Percentiles rank a stretch among this genome's conserved stretches.
Evolutionary conservation across 179 eudicot genomes (phyloP).

Genomic region (Silene coronaria): DNA sequence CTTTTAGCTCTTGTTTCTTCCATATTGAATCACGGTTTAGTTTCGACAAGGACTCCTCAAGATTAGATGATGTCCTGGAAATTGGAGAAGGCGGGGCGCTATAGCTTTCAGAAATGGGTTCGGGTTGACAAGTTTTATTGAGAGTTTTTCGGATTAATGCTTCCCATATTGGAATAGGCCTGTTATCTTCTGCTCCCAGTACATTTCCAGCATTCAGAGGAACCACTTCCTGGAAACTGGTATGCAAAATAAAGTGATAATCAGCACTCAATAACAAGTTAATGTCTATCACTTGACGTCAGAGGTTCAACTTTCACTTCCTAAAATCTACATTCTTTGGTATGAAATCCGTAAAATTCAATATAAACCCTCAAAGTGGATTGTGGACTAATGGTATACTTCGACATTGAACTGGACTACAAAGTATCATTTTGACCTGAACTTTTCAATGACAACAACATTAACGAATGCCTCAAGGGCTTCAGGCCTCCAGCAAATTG

Average conservation of each 20-base stretch:
- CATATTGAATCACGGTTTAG: conserved; percentile 11
- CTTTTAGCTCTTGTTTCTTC: conserved; percentile 24
- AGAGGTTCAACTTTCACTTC: too few species aligned
- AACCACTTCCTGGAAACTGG: conserved; percentile 94
- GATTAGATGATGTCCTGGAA: conserved; percentile 41
- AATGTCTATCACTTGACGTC: too few species aligned
- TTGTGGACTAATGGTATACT: too few species aligned
- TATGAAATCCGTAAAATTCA: too few species aligned
- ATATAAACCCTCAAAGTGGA: too few species aligned
- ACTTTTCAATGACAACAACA: too few species aligned
- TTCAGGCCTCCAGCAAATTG: too few species aligned
- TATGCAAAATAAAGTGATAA: not conserved
- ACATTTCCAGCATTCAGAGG: conserved; percentile 89
- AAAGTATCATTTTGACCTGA: too few species aligned
- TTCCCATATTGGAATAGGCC: conserved; percentile 85
- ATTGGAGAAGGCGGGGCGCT: conserved; percentile 86
- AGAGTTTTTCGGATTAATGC: conserved; percentile 63
- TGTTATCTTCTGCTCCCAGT: conserved; percentile 76
- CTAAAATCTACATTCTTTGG: too few species aligned
- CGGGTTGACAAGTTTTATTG: conserved; percentile 44
- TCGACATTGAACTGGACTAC: too few species aligned
- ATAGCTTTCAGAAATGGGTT: conserved; percentile 50
- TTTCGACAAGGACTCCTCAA: conserved; percentile 30
- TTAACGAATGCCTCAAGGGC: too few species aligned
- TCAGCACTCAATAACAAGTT: not conserved